Evolutionary conservation across 192 early-diverging fungal genomes (phyloP).

Genomic region (Endogone sp.): DNA sequence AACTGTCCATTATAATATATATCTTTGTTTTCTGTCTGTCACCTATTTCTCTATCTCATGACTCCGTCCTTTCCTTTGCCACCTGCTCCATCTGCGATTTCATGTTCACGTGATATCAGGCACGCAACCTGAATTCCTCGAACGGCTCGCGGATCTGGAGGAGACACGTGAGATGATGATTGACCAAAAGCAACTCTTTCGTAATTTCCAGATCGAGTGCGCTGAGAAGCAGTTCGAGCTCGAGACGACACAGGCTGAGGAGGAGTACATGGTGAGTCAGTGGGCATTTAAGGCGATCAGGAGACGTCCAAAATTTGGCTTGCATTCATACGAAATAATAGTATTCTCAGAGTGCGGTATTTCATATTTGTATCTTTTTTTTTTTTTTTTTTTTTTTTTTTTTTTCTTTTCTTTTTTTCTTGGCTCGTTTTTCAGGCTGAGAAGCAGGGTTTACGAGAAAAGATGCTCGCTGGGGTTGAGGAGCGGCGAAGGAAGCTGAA

Average conservation of each 20-base stretch:
- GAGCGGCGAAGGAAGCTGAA: constrained; percentile 68
- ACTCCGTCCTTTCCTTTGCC: neutral
- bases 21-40: neutral
- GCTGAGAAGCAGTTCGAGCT: constrained; percentile 59
- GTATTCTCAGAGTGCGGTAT: too few relatives aligned
- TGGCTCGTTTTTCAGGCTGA: constrained; percentile 38
- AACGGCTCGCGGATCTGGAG: constrained; percentile 57
- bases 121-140: constrained; percentile 64
- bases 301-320: neutral
- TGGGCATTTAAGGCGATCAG: neutral
- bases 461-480: constrained; percentile 73
- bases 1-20: too few relatives aligned
- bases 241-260: constrained; percentile 57
- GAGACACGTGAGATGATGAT: constrained; percentile 53
- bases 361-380: neutral
- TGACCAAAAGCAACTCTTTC: constrained; percentile 48
- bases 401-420: neutral
- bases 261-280: constrained; percentile 57
- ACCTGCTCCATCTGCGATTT: neutral
- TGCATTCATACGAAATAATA: too few relatives aligned
- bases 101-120: constrained; percentile 42
- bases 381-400: constrained; percentile 12
- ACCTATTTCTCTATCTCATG: neutral
- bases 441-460: constrained; percentile 66
- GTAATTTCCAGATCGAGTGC: constrained; percentile 68